Percentiles rank a stretch among this genome's conserved stretches.
These are phyloP conservation scores for Priceomyces medius DNA, from an alignment of 805 yeast species.

Conservation along the genomic window DNA sequence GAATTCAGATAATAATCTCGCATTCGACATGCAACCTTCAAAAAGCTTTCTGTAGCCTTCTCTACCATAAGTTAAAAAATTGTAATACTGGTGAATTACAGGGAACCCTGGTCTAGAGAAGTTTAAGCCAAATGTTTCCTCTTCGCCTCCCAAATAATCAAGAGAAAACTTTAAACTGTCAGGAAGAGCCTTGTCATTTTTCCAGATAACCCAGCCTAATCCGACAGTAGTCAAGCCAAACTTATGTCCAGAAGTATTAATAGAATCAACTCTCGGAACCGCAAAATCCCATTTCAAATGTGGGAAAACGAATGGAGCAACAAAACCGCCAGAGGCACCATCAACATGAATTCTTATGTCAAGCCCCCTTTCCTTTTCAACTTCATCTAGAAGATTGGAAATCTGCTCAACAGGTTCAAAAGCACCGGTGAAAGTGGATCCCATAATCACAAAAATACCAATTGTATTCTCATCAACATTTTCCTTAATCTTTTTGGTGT, in stretches of 20 bases:
- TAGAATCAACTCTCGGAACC: slow-evolving; percentile 72
- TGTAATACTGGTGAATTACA: slow-evolving; percentile 83
- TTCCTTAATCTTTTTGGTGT: slow-evolving; percentile 56
- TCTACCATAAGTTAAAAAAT: slow-evolving; percentile 67
- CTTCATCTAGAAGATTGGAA: slow-evolving; percentile 62
- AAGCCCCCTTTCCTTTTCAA: slow-evolving; percentile 63
- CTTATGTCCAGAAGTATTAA: slow-evolving; percentile 91
- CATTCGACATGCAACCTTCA: slow-evolving; percentile 63
- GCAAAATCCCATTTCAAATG: slow-evolving; percentile 82
- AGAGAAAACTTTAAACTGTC: slow-evolving; percentile 71
- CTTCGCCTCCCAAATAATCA: slow-evolving; percentile 84
- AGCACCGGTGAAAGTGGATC: slow-evolving; percentile 92
- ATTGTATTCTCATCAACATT: slow-evolving; percentile 87
- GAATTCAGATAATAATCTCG: slow-evolving; percentile 63
- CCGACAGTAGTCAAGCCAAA: slow-evolving; percentile 91
- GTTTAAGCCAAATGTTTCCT: slow-evolving; percentile 82
- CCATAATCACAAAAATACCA: slow-evolving; percentile 84
- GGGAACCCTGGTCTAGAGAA: slow-evolving; percentile 93
- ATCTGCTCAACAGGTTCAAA: slow-evolving; percentile 74
- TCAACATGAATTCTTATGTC: slow-evolving; percentile 86
- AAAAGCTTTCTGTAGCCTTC: slow-evolving; percentile 70
- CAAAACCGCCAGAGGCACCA: slow-evolving; percentile 88
- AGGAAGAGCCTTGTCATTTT: slow-evolving; percentile 62
- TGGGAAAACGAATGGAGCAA: slow-evolving; percentile 83
- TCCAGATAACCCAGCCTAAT: slow-evolving; percentile 90